Conservation (phyloP, 129 eudicot species). For the sunflower (Helianthus annuus) region DNA sequence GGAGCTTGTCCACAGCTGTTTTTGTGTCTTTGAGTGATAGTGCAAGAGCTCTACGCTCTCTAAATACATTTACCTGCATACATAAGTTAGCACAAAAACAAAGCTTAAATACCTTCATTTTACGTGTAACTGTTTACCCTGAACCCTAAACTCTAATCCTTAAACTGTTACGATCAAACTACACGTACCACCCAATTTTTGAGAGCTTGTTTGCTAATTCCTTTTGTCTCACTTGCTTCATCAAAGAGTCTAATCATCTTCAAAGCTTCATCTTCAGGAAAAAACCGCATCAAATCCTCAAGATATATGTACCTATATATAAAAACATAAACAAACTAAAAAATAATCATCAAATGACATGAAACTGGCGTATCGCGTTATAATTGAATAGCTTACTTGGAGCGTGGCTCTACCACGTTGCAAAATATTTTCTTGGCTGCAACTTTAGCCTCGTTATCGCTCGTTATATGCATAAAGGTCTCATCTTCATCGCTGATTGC, state of each 20-base stretch:
- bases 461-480: constrained; percentile 53
- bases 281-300: constrained; percentile 57
- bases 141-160: too few relatives aligned
- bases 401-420: constrained; percentile 66
- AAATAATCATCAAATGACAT: neutral
- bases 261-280: constrained; percentile 57
- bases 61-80: constrained; percentile 43
- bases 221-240: constrained; percentile 41
- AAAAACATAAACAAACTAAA: neutral
- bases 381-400: constrained; percentile 45
- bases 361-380: neutral
- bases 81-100: too few relatives aligned
- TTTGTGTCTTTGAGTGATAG: constrained; percentile 55
- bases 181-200: constrained; percentile 64
- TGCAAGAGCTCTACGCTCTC: constrained; percentile 55
- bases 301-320: constrained; percentile 38
- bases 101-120: too few relatives aligned
- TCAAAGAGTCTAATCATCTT: constrained; percentile 54
- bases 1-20: constrained; percentile 59
- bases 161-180: neutral
- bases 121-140: too few relatives aligned
- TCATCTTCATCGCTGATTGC: constrained; percentile 23
- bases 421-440: constrained; percentile 79
- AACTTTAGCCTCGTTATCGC: constrained; percentile 62
- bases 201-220: constrained; percentile 46